Base-by-base conservation (phyloP, 2,329 filamentous ascomycete species). In the Cladobotryum mycophilum region DNA sequence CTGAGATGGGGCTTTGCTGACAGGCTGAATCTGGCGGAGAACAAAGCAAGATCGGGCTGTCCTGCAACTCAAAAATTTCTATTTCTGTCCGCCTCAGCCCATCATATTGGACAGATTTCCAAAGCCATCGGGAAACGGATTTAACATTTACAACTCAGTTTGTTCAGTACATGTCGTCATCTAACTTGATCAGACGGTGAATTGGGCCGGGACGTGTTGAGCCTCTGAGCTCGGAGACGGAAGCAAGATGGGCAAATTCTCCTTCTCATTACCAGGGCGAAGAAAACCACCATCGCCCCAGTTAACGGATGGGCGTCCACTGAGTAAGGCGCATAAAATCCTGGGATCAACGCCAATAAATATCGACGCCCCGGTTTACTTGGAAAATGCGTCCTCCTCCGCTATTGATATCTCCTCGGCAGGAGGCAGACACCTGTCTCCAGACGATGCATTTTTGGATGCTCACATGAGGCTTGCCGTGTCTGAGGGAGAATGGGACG, bases 271-370 rank as follows among this genome's bases (percentile, higher is more conserved):
- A 14, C 70, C 75, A 47, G 70, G 75, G 47, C 73, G 75, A 53
- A 72, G 67, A 52, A 79, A 75, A 60, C 65, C 66, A 35, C 45
- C 60, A 36, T 53, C 66, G 9, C 56, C 62, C 58, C 35, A 59
- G 59, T 22, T 60, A 59, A 30, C 60, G 59, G 14, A 64, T 8
- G 60, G 65, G n/a, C 65, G 66, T 35, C 68, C 71, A 2, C 65
- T 75, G 57, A 76, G 72, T 52, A 80, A 80, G 59, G 76, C 73
- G 1, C 75, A 78, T 56, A 75, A 72, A 57, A 69, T 79, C 14
- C 61, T 80, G 37, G 77, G 76, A 20, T 70, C 71, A 4, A 67
- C 70, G 22, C 70, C 71, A 5, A 65, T 76, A 58, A 74, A 65
- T 56, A 65, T 71, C 53, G 72, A 75, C 54, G 61, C 68, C 8